Evolutionary conservation across 768 basidiomycete species (phyloP).

Genomic region (Zangia roseola): DNA sequence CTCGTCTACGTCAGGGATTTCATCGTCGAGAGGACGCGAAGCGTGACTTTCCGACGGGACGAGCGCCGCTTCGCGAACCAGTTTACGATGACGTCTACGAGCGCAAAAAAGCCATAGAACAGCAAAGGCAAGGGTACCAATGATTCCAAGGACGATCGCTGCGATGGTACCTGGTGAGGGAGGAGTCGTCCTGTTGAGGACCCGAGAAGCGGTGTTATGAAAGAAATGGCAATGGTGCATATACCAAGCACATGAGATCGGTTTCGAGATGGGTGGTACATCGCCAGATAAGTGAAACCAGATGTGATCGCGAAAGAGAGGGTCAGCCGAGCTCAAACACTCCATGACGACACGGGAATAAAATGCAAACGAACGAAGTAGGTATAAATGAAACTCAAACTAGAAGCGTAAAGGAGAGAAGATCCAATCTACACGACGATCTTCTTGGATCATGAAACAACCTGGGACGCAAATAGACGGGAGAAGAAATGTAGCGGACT

Average conservation of each 20-base stretch:
- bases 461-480: neutral
- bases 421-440: slow-evolving; percentile 7
- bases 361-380: slow-evolving; percentile 10
- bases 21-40: slow-evolving; percentile 22
- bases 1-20: slow-evolving; percentile 18
- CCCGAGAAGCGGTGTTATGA: slow-evolving; percentile 5
- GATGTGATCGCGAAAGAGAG: slow-evolving; percentile 15
- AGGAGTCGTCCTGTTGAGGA: slow-evolving; percentile 4
- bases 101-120: slow-evolving; percentile 34
- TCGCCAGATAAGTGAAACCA: slow-evolving; percentile 11
- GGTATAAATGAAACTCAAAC: neutral
- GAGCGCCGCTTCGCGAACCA: slow-evolving; percentile 19
- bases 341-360: slow-evolving; percentile 20
- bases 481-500: slow-evolving; percentile 3
- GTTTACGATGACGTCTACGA: slow-evolving; percentile 27
- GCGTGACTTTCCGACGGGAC: slow-evolving; percentile 7
- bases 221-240: slow-evolving; percentile 2
- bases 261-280: slow-evolving; percentile 1
- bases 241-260: slow-evolving; percentile 3
- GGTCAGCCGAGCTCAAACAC: slow-evolving; percentile 16
- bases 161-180: slow-evolving; percentile 25
- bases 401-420: slow-evolving; percentile 1
- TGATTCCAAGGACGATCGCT: slow-evolving; percentile 25
- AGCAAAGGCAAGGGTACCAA: slow-evolving; percentile 26
- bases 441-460: slow-evolving; percentile 10